phyloP scores from a whole-genome alignment of 1,139 yeast species.

The Suhomyces maxii region DNA sequence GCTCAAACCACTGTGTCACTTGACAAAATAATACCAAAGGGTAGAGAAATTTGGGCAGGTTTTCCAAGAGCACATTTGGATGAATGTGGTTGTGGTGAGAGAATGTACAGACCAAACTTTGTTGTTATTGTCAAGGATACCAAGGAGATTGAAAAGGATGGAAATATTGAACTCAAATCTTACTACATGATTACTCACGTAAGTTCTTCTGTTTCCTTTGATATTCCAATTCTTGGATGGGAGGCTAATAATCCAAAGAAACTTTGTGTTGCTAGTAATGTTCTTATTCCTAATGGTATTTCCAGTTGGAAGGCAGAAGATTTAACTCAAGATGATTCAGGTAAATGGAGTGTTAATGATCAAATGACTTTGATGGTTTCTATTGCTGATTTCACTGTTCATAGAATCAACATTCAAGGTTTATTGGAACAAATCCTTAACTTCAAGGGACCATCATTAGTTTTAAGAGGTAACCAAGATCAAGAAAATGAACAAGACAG shows the following conservation, averaged over 20 bases:
- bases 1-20: slow-evolving; percentile 3
- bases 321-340: slow-evolving; percentile 12
- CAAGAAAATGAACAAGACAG: not conserved
- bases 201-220: slow-evolving; percentile 38
- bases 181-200: slow-evolving; percentile 24
- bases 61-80: slow-evolving; percentile 27
- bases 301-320: slow-evolving; percentile 23
- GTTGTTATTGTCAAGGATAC: slow-evolving; percentile 22
- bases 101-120: slow-evolving; percentile 28
- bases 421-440: slow-evolving; percentile 23
- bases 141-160: slow-evolving; percentile 6
- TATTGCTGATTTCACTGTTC: slow-evolving; percentile 36
- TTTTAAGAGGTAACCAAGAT: not conserved
- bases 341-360: slow-evolving; percentile 25
- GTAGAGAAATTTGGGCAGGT: slow-evolving; percentile 28
- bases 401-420: slow-evolving; percentile 34
- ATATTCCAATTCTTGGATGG: slow-evolving; percentile 23
- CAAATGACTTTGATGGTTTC: slow-evolving; percentile 34
- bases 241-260: slow-evolving; percentile 16
- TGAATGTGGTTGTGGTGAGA: slow-evolving; percentile 28
- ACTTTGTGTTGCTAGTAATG: slow-evolving; percentile 18
- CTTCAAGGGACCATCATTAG: slow-evolving; percentile 6
- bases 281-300: slow-evolving; percentile 29
- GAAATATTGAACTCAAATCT: not conserved
- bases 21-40: slow-evolving; percentile 13